phyloP scores from a whole-genome alignment of 2,329 filamentous ascomycete species.

The Helminthosporium solani region DNA sequence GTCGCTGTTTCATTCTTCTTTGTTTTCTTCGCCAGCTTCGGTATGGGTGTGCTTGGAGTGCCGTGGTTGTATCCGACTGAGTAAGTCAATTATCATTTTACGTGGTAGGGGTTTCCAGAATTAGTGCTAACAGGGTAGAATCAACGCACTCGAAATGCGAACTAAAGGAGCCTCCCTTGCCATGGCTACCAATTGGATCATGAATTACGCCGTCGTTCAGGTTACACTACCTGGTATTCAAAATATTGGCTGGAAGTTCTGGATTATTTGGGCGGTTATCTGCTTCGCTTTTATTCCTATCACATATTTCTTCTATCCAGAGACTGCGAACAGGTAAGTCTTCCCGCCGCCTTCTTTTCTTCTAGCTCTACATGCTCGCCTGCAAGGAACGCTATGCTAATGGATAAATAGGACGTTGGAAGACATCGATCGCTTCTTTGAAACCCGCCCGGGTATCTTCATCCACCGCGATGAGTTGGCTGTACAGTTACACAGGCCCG shows the following conservation, averaged over 20 bases:
- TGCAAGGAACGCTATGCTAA: background rate
- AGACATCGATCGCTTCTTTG: slow-evolving; percentile 51
- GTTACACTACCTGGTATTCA: slow-evolving; percentile 38
- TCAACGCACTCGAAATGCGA: slow-evolving; percentile 39
- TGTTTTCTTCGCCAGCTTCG: slow-evolving; percentile 38
- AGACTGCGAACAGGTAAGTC: slow-evolving; percentile 45
- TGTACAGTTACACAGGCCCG: slow-evolving; percentile 47
- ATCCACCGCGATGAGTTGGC: slow-evolving; percentile 53
- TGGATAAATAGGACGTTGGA: slow-evolving; percentile 41
- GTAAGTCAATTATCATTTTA: slow-evolving; percentile 6
- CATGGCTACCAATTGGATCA: slow-evolving; percentile 38
- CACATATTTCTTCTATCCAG: slow-evolving; percentile 55
- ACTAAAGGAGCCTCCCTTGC: slow-evolving; percentile 38
- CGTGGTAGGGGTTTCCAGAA: background rate
- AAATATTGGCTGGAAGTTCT: slow-evolving; percentile 55
- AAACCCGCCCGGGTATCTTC: slow-evolving; percentile 41
- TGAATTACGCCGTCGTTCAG: slow-evolving; percentile 36
- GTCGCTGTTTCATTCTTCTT: slow-evolving; percentile 51
- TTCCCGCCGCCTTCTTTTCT: background rate
- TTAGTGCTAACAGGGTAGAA: slow-evolving; percentile 10
- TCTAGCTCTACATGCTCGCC: background rate
- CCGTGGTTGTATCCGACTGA: slow-evolving; percentile 40
- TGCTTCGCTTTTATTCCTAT: slow-evolving; percentile 56
- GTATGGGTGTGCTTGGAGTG: slow-evolving; percentile 37
- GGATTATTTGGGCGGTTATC: slow-evolving; percentile 57